Conservation (phyloP, 2,329 filamentous ascomycete genomes). For the Sclerotinia minor region DNA sequence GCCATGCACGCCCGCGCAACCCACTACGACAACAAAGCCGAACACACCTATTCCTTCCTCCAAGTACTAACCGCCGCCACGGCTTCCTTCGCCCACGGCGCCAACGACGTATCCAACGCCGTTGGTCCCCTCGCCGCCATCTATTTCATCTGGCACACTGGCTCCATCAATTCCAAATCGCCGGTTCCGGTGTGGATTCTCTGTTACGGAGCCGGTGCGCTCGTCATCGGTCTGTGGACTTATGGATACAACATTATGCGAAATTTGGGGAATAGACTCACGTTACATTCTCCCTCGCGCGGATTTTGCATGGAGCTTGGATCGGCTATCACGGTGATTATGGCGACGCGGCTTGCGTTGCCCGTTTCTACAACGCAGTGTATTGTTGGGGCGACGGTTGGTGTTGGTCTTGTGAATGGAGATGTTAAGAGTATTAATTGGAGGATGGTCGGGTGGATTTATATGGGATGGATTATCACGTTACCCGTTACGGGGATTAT, state of each 20-base stretch:
- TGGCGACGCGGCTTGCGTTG: constrained; percentile 70
- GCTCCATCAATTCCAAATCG: constrained; percentile 52
- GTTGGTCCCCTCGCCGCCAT: constrained; percentile 70
- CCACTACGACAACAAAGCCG: constrained; percentile 70
- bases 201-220: constrained; percentile 9
- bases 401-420: constrained; percentile 74
- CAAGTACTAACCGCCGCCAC: constrained; percentile 55
- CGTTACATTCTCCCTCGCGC: constrained; percentile 48
- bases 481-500: constrained; percentile 25
- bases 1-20: constrained; percentile 61
- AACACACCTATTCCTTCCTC: constrained; percentile 58
- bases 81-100: constrained; percentile 61
- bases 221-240: constrained; percentile 64
- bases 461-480: constrained; percentile 61
- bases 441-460: constrained; percentile 65
- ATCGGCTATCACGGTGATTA: constrained; percentile 70
- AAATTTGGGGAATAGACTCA: constrained; percentile 8
- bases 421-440: constrained; percentile 71
- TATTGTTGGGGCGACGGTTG: constrained; percentile 75
- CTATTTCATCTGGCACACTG: constrained; percentile 64
- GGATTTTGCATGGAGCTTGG: constrained; percentile 76
- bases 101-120: constrained; percentile 74
- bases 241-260: constrained; percentile 78
- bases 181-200: constrained; percentile 64
- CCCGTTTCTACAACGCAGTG: constrained; percentile 79